Evolutionary conservation across 768 basidiomycete species (phyloP), one percentile per base, ranked within the genome.

Genomic region (Suillus cothurnatus): DNA sequence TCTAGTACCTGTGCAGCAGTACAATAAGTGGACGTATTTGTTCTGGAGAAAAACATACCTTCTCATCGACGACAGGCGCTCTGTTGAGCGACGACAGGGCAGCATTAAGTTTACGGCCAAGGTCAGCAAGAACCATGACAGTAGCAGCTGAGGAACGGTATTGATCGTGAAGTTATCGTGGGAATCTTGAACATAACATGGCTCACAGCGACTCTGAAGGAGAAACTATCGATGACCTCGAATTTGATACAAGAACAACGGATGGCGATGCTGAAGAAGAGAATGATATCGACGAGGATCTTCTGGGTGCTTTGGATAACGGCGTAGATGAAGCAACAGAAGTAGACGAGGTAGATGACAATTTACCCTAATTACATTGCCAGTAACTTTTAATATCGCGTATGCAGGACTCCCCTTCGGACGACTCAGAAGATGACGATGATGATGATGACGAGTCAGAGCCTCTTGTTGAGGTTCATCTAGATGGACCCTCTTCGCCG

Each of bases 71-170:
- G 61, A 97, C 83, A 0, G 95, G 85, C 5, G 91, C 91, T 69
- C 91, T 87, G 71, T 90, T 93, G 66, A 99, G 88, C 41, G 95
- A 93, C 19, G 92, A 91, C 61, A 99, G 85, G 59, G 97, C 97
- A 65, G 92, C 89, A 79, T 97, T 97, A 77, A 99, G 91, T 73
- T 89, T 92, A 68, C 92, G 87, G 67, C 97, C 97, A 64, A 99
- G 84, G 83, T 99, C 97, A 69, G 93, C 92, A 72, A 99, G 85
- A 74, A 99, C 97, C 97, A 98, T 97, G 71, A 69, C 39, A 41
- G 58, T 59, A 28, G 38, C 38, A 21, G 19, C 19, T 59, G 57
- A 23, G 74, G 70, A 74, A 59, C 63, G 34, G 69, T 47, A 67
- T 63, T 63, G 28, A 49, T 60, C 49, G 31, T 64, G 56, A 67